These are phyloP conservation scores for Leishmania tropica DNA, from an alignment of 208 protist genomes.

Conservation along the genomic window DNA sequence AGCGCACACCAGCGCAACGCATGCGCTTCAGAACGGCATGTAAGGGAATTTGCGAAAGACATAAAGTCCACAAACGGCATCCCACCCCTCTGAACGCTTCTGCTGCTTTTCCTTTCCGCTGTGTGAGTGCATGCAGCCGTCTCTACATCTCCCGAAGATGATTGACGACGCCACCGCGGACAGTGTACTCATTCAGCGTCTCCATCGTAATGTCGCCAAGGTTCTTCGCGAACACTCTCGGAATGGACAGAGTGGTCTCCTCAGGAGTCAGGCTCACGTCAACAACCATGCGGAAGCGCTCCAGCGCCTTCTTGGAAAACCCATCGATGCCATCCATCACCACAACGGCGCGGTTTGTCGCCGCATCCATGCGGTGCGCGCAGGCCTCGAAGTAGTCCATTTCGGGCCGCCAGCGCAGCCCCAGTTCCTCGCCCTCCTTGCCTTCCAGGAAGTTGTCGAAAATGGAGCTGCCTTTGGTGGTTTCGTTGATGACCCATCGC, in stretches of 20 bases:
- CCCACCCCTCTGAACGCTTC: not conserved
- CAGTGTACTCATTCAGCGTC: conserved; percentile 58
- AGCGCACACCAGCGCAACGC: not conserved
- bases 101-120: not conserved
- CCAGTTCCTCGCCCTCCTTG: conserved; percentile 57
- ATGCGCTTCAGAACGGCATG: not conserved
- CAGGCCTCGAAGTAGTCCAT: conserved; percentile 87
- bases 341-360: conserved; percentile 65
- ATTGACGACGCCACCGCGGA: conserved; percentile 33
- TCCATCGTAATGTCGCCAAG: conserved; percentile 64
- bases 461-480: conserved; percentile 52
- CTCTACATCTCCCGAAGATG: conserved; percentile 37
- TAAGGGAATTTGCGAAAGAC: not conserved
- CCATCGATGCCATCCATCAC: conserved; percentile 81
- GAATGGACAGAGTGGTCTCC: conserved; percentile 41
- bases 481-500: conserved; percentile 69
- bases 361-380: conserved; percentile 65
- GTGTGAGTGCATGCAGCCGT: not conserved
- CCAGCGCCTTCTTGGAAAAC: conserved; percentile 75
- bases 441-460: conserved; percentile 83
- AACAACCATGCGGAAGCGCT: conserved; percentile 80
- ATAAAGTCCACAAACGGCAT: not conserved
- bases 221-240: conserved; percentile 35
- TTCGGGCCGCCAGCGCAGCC: conserved; percentile 77
- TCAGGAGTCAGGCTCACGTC: conserved; percentile 65